A percentile compares a stretch with the other conserved stretches of the same genome.
These are phyloP conservation scores for Hypoxylon crocopeplum DNA, from an alignment of 495 filamentous ascomycete species.

Conservation along the genomic window DNA sequence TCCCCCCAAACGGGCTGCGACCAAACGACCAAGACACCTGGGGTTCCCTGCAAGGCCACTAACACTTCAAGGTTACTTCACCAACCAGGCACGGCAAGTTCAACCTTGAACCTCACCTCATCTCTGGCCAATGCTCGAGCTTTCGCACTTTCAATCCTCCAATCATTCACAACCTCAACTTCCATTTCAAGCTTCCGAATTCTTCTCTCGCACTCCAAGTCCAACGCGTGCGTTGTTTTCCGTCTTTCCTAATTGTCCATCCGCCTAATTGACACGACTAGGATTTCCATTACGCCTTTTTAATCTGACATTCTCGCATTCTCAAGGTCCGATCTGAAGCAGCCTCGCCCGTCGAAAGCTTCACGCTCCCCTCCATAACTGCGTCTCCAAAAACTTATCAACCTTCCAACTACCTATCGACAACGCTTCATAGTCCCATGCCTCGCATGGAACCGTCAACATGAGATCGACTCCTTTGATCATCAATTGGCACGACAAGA, in stretches of 20 bases:
- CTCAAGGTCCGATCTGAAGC: constrained; percentile 12
- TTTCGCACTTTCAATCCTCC: constrained; percentile 20
- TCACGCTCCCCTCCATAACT: background rate
- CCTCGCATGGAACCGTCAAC: constrained; percentile 44
- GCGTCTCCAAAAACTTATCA: background rate
- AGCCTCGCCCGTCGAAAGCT: constrained; percentile 8
- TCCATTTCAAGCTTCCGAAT: background rate
- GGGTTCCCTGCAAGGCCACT: background rate
- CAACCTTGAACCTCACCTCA: constrained; percentile 11
- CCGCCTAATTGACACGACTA: background rate
- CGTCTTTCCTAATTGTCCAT: background rate
- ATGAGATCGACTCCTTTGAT: constrained; percentile 94
- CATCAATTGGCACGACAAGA: constrained; percentile 95
- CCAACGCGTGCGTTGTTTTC: background rate
- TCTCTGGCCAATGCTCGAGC: constrained; percentile 27
- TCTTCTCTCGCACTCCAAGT: background rate
- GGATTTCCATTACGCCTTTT: no score
- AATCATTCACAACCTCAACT: constrained; percentile 13
- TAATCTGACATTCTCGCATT: no score
- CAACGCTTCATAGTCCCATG: constrained; percentile 17
- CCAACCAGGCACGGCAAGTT: no score
- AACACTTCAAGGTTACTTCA: no score
- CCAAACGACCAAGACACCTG: no score
- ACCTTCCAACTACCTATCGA: background rate
- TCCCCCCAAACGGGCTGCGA: no score